These are phyloP conservation scores for Plasmodium ovale DNA, from an alignment of 169 alveolate species.

Conservation along the genomic window DNA sequence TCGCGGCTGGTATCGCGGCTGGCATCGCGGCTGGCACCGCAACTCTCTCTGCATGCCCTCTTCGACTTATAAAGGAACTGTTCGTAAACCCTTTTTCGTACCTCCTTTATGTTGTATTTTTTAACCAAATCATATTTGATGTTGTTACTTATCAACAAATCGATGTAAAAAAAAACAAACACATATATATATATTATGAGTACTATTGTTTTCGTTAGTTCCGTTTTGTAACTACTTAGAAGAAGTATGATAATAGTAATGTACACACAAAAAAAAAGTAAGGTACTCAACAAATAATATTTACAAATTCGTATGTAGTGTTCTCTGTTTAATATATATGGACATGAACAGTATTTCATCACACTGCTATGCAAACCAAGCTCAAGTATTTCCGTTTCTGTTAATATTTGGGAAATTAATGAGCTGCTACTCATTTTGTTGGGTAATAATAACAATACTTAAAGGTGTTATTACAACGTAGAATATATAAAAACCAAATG, in stretches of 20 bases:
- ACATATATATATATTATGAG: slow-evolving; percentile 32
- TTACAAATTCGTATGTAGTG: slow-evolving; percentile 26
- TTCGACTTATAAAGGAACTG: not conserved
- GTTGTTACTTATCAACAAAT: slow-evolving; percentile 35
- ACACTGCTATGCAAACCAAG: slow-evolving; percentile 45
- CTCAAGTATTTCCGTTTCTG: slow-evolving; percentile 68
- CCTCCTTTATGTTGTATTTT: slow-evolving; percentile 48
- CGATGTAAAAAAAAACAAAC: slow-evolving; percentile 49
- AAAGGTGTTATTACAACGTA: not conserved
- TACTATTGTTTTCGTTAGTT: slow-evolving; percentile 17
- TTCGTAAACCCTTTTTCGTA: slow-evolving; percentile 33
- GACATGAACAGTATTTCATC: slow-evolving; percentile 49
- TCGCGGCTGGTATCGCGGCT: too few relatives aligned
- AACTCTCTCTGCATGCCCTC: too few relatives aligned
- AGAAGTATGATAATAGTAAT: slow-evolving; percentile 20
- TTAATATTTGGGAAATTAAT: slow-evolving; percentile 44
- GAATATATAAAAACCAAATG: too few relatives aligned
- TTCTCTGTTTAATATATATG: slow-evolving; percentile 39
- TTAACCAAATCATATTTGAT: slow-evolving; percentile 24
- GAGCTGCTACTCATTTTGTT: slow-evolving; percentile 30
- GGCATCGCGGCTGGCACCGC: too few relatives aligned
- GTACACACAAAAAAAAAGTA: slow-evolving; percentile 48
- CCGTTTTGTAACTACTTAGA: not conserved
- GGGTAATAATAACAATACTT: too few relatives aligned
- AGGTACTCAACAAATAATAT: slow-evolving; percentile 32